Base-by-base conservation (phyloP, 768 basidiomycete genomes). In the Lyophyllum semitale region DNA sequence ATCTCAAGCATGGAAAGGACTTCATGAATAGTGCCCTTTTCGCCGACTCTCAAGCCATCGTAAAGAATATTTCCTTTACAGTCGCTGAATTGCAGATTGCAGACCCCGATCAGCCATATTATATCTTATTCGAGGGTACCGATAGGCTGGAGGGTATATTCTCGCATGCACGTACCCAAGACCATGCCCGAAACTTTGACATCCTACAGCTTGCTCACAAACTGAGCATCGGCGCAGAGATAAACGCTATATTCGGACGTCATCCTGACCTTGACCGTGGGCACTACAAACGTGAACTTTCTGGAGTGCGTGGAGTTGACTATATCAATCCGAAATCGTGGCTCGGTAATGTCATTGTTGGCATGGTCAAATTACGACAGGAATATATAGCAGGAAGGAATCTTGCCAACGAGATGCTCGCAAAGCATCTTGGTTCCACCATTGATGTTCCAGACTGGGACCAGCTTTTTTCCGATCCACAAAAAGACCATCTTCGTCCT, bases 121-220 rank as follows among this genome's bases (percentile, higher is more conserved):
- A 58, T 40, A 65, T 70, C 22, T 41, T 62, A 12, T 51, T 55
- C 33, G 62, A 56, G 22, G 68, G 71, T 3, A 60, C 63, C 1
- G 69, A 71, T 41, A 58, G 68, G 2, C 56, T 72, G 5, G 66
- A 72, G 51, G 37, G 43, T 12, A 27, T 71, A 0, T 72, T 71
- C 48, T 58, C 49, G 8, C 35, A 60, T 47, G 44, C 40, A 30
- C 63, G 59, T 2, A 66, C 66, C 2, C 59, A 57, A 7, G 63
- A 65, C 50, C 66, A 66, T 53, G 50, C 59, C 4, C 41, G 53
- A 1, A 66, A 68, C 43, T 65, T 58, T 54, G 63, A 68, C 54
- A 60, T 59, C 40, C 29, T 50, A 20, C 62, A 67, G 50, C 55
- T 66, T 35, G 33, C 50, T 30, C 53, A 65, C 37, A 66, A 66